Base-by-base conservation (phyloP, 2,329 filamentous ascomycete species). In the Aureobasidium sp. region DNA sequence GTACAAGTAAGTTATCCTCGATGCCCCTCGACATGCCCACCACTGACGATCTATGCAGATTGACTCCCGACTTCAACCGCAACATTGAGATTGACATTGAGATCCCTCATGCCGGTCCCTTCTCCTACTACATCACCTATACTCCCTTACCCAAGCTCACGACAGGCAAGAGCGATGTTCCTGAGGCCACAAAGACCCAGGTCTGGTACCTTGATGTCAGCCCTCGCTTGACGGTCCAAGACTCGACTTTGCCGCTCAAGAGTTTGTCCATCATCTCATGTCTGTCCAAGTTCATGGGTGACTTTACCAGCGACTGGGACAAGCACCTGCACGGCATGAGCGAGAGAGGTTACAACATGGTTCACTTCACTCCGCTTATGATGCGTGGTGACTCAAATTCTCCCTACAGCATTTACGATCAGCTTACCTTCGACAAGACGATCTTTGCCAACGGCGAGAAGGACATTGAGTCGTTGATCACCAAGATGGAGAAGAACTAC, bases 231-330 rank as follows among this genome's bases (percentile, higher is more conserved):
- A 84, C 81, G 11, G 82, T 97, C 62, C 87, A 90, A 59, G 86
- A 87, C 61, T 79, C 85, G 50, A 83, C 85, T 10, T 76, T 99
- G 68, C 92, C 94, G 1, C 80, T 97, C 68, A 86, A 94, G 67
- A 90, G 93, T 1, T 80, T 99, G 54, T 95, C 91, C 15, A 83
- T 97, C 66, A 96, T 97, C 76, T 97, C 94, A 11, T 83, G 93
- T 61, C 90, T 99, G 65, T 97, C 93, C 72, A 99, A 99, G 76
- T 97, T 97, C 77, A 95, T 99, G 90, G 94, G 94, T 65, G 86
- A 87, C 70, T 96, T 94, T 71, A 91, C 93, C 0, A 81, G 80
- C 16, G 90, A 96, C 69, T 99, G 93, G 92, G 86, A 97, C 72
- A 88, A 85, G 57, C 93, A 97, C 73, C 78, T 99, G 62, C 82